Conservation (phyloP, 495 filamentous ascomycete species). For the Aspergillus panamensis region DNA sequence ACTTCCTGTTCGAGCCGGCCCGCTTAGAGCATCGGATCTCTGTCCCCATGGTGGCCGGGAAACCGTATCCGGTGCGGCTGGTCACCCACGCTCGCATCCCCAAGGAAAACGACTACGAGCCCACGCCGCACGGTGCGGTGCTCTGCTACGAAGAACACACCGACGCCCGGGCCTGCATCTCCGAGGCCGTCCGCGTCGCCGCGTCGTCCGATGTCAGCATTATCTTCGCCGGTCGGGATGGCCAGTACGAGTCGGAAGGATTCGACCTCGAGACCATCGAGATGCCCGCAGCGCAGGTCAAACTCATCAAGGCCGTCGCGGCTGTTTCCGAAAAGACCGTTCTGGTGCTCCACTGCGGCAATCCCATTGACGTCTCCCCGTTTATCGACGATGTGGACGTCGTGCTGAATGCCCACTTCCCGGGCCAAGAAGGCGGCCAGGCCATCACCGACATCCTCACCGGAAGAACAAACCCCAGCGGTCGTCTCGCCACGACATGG, state of each 20-base stretch:
- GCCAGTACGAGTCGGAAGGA: constrained; percentile 4
- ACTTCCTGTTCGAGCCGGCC: constrained; percentile 5
- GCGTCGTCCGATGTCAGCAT: background rate
- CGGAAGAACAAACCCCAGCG: constrained; percentile 1
- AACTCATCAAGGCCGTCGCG: background rate
- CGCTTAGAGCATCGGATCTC: background rate
- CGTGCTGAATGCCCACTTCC: background rate
- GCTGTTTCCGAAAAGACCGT: background rate
- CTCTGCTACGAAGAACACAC: constrained; percentile 6
- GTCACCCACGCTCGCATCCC: constrained; percentile 2
- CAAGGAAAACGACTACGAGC: constrained; percentile 5
- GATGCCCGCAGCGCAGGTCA: background rate
- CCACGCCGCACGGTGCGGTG: background rate
- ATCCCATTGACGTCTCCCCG: background rate
- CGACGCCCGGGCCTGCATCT: background rate
- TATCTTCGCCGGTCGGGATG: background rate
- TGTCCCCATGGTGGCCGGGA: background rate
- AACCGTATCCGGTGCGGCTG: background rate
- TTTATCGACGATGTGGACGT: constrained; percentile 2
- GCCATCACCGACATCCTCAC: constrained; percentile 1
- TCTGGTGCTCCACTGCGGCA: background rate
- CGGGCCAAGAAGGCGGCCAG: constrained; percentile 4
- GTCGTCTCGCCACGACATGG: constrained; percentile 4
- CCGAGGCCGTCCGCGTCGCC: background rate
- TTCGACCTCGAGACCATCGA: background rate